Base-by-base conservation (phyloP, 2,329 filamentous ascomycete genomes). In the Coniochaeta prunicola region DNA sequence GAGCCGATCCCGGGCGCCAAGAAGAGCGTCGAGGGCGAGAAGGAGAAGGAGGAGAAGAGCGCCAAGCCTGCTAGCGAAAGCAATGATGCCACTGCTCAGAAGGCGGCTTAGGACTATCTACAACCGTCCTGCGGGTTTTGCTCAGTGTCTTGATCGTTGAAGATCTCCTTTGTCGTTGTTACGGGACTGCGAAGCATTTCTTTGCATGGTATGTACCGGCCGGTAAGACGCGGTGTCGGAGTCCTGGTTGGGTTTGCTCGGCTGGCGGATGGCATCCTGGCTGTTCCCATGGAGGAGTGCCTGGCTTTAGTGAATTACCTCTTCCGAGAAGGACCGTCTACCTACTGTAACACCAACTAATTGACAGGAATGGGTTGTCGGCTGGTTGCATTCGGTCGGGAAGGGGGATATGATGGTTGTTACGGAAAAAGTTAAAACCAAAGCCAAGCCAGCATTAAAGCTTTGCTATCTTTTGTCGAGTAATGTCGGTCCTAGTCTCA, bases 31-130 rank as follows among this genome's bases (percentile, higher is more conserved):
- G 83, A 84, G 61, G 84, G 84, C 60, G 82, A 84, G 71, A 81
- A 79, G 66, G 83, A 83, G 69, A 75, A 79, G 15, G 80, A 83
- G 66, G 76, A 76, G 64, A 76, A 74, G 64, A 74, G 78, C 65
- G 80, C 84, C 45, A 86, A 86, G 75, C 85, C 85, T 34, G 85
- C 82, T 2, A 87, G 84, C 64, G 84, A 87, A 65, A 78, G 78
- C 60, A 82, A 84, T 63, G 83, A 86, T 67, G 83, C 84, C 2
- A 68, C 65, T 4, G 63, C 53, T 34, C 62, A 64, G 40, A 40
- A 60, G 42, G 62, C 53, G 17, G 53, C 53, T 55, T 55, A 55
- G 33, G n/a, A 26, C 50, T 28, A 38, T n/a, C 17, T n/a, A 38
- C 17, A n/a, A 38, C 17, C 19, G 9, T 38, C 36, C 36, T 38